Evolutionary conservation across 2,329 filamentous ascomycete species (phyloP).

Genomic region (Aaosphaeria pasadenensis): DNA sequence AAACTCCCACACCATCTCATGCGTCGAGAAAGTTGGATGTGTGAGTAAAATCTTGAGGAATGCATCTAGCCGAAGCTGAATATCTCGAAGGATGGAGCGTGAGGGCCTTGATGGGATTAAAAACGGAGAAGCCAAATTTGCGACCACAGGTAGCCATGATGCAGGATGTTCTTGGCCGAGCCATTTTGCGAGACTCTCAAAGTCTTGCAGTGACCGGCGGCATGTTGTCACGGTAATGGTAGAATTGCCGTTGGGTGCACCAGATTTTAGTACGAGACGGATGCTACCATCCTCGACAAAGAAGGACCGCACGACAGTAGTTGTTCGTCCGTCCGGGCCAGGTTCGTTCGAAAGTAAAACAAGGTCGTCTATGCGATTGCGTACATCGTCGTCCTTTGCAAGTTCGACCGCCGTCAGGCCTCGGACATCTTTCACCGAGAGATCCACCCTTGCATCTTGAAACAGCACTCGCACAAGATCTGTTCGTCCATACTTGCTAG

Average conservation of each 20-base stretch:
- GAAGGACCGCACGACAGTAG: constrained; percentile 89
- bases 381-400: constrained; percentile 95
- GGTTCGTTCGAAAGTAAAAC: constrained; percentile 69
- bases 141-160: constrained; percentile 84
- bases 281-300: constrained; percentile 97
- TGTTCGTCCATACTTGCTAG: constrained; percentile 94
- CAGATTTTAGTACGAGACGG: constrained; percentile 89
- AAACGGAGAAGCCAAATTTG: constrained; percentile 79
- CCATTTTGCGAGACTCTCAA: constrained; percentile 83
- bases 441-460: constrained; percentile 80
- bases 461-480: constrained; percentile 90
- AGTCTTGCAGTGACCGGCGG: constrained; percentile 80
- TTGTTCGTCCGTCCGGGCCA: constrained; percentile 75
- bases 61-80: constrained; percentile 80
- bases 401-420: constrained; percentile 93
- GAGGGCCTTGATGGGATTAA: constrained; percentile 92
- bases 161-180: constrained; percentile 87
- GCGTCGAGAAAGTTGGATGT: constrained; percentile 90
- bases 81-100: constrained; percentile 78
- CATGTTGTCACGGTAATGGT: constrained; percentile 95
- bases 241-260: constrained; percentile 74
- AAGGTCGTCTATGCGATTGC: constrained; percentile 94
- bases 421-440: constrained; percentile 77
- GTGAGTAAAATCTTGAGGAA: constrained; percentile 83
- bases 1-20: constrained; percentile 99